Evolutionary conservation across 495 filamentous ascomycete genomes (phyloP).

Genomic region (Penicillium angulare): DNA sequence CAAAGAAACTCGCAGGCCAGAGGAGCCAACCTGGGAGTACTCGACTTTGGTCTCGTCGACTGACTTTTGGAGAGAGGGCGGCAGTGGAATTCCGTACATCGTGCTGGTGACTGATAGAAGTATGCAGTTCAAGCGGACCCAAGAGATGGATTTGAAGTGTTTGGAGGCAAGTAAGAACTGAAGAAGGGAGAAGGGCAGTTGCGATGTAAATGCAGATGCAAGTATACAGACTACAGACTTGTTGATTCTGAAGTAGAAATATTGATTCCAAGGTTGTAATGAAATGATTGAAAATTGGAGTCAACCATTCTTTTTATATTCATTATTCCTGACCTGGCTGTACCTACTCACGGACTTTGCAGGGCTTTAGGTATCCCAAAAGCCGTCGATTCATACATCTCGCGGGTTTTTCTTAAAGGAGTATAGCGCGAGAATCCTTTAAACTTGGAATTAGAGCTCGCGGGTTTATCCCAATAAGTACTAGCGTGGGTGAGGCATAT

Average conservation of each 20-base stretch:
- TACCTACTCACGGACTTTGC: background rate
- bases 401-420: background rate
- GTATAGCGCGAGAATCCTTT: background rate
- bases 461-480: background rate
- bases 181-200: background rate
- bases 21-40: background rate
- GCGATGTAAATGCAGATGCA: too few relatives aligned
- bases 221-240: too few relatives aligned
- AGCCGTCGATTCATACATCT: background rate
- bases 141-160: too few relatives aligned
- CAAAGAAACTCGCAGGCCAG: conserved; percentile 61
- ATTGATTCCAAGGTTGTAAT: background rate
- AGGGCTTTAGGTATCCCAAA: background rate
- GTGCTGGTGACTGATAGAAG: too few relatives aligned
- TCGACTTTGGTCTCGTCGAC: conserved; percentile 1
- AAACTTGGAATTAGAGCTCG: background rate
- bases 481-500: too few relatives aligned
- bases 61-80: conserved; percentile 3
- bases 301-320: background rate
- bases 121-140: too few relatives aligned
- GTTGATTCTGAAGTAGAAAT: background rate
- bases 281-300: too few relatives aligned
- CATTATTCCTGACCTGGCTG: background rate
- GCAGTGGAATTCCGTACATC: background rate
- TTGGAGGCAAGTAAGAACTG: too few relatives aligned